Percentiles rank a stretch among this genome's conserved stretches.
Evolutionary conservation across 495 filamentous ascomycete species (phyloP).

Genomic region (Hypoxylon rickii): DNA sequence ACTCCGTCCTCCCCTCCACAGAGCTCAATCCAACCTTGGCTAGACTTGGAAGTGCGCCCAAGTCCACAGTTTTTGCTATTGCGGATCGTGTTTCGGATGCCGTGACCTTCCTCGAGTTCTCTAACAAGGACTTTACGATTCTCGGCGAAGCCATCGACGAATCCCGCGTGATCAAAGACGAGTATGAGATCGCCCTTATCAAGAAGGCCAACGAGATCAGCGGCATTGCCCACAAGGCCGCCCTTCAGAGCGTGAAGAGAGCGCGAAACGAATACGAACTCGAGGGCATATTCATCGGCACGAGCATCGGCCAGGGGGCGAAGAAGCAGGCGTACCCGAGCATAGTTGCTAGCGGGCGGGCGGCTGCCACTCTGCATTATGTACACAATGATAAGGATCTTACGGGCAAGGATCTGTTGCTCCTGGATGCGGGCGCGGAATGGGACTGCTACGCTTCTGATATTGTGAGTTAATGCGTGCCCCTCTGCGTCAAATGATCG

Average conservation of each 20-base stretch:
- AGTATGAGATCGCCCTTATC: slow-evolving; percentile 82
- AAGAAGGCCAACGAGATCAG: slow-evolving; percentile 82
- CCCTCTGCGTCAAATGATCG: not conserved
- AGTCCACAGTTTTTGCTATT: slow-evolving; percentile 69
- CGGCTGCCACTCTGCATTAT: slow-evolving; percentile 88
- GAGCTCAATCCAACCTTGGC: slow-evolving; percentile 71
- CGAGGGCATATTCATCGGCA: slow-evolving; percentile 73
- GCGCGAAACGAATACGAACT: slow-evolving; percentile 82
- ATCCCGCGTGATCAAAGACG: slow-evolving; percentile 78
- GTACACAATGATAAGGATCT: slow-evolving; percentile 73
- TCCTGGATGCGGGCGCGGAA: slow-evolving; percentile 86
- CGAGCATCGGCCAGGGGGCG: slow-evolving; percentile 75
- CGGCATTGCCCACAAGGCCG: slow-evolving; percentile 72
- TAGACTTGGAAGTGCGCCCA: slow-evolving; percentile 47
- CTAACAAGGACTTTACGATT: slow-evolving; percentile 60
- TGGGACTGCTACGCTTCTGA: slow-evolving; percentile 81
- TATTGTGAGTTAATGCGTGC: slow-evolving; percentile 59
- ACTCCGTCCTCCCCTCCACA: slow-evolving; percentile 68
- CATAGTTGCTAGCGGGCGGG: slow-evolving; percentile 77
- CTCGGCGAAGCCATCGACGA: slow-evolving; percentile 80
- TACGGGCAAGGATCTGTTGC: slow-evolving; percentile 68
- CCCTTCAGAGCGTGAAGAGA: slow-evolving; percentile 65
- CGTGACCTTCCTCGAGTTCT: slow-evolving; percentile 67
- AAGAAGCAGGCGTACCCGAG: slow-evolving; percentile 82
- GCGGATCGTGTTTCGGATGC: slow-evolving; percentile 68